A percentile compares a stretch with the other conserved stretches of the same genome.
Evolutionary conservation across 257 asterid species (phyloP).

Genomic region (Sherardia arvensis): DNA sequence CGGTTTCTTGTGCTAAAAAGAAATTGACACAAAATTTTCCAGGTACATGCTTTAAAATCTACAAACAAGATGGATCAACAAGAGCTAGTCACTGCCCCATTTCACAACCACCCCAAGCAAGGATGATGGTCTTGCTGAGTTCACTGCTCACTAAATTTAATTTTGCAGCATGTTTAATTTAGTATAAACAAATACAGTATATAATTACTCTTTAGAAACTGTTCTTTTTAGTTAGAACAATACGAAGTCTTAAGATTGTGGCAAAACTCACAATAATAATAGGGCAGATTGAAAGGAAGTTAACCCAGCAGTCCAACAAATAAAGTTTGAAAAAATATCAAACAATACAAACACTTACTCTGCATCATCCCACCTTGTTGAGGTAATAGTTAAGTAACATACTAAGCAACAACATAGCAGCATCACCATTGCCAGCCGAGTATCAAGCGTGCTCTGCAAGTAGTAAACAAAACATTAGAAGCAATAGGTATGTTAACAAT

Average conservation of each 20-base stretch:
- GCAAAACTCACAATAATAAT: not conserved
- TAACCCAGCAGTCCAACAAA: not conserved
- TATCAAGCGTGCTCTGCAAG: slow-evolving; percentile 75
- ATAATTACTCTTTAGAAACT: not conserved
- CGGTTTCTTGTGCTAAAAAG: not conserved
- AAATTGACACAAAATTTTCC: not conserved
- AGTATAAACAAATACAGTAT: not conserved
- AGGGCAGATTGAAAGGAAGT: not conserved
- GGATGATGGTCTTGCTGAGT: not conserved
- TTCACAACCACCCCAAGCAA: not conserved
- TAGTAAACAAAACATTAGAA: slow-evolving; percentile 15
- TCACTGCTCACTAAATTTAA: not conserved
- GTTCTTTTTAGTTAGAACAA: not conserved
- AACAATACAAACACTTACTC: slow-evolving; percentile 27
- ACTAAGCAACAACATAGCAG: slow-evolving; percentile 44
- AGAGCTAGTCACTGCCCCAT: not conserved
- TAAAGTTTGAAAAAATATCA: not conserved
- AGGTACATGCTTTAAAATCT: not conserved
- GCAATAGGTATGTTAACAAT: slow-evolving; percentile 1
- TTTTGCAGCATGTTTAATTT: not conserved
- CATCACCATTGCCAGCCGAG: slow-evolving; percentile 45
- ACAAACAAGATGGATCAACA: not conserved
- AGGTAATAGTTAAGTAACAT: slow-evolving; percentile 28
- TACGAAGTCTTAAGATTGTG: not conserved
- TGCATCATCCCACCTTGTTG: slow-evolving; percentile 21